A percentile compares a stretch with the other conserved stretches of the same genome.
Conservation (phyloP, 192 early-diverging fungal species). For the Mortierella alpina region DNA sequence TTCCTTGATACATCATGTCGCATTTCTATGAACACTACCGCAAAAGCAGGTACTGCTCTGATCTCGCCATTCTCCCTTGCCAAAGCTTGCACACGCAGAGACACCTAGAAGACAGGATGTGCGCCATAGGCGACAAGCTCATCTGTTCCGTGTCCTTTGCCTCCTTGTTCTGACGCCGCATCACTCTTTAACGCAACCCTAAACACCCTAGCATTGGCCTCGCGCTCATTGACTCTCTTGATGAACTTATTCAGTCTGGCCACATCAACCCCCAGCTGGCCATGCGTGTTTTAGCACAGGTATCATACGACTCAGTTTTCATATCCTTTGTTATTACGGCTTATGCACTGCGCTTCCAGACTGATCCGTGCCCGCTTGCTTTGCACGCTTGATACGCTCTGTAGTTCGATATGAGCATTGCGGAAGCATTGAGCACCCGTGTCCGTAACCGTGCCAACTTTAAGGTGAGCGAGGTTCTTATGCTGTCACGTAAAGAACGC, state of each 20-base stretch:
- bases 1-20: constrained; percentile 31
- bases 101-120: not conserved
- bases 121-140: not conserved
- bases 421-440: constrained; percentile 83
- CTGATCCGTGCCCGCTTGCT: not conserved
- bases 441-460: constrained; percentile 86
- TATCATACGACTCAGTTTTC: constrained; percentile 25
- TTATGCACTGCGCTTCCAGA: not conserved
- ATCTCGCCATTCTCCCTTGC: too few species aligned
- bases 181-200: not conserved
- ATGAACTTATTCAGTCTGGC: constrained; percentile 91
- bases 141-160: not conserved
- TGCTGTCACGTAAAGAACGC: not conserved
- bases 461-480: constrained; percentile 68
- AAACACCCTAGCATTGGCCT: constrained; percentile 74
- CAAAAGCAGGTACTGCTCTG: constrained; percentile 61
- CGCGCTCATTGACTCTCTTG: constrained; percentile 95
- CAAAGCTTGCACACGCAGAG: too few species aligned
- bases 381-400: not conserved
- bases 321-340: not conserved
- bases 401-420: constrained; percentile 89
- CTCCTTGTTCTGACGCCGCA: not conserved
- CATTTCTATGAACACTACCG: constrained; percentile 82
- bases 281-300: constrained; percentile 89
- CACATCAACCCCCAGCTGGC: constrained; percentile 94